A percentile compares a stretch with the other conserved stretches of the same genome.
Evolutionary conservation across 768 basidiomycete genomes (phyloP).

Genomic region (Tylopilus sp.): DNA sequence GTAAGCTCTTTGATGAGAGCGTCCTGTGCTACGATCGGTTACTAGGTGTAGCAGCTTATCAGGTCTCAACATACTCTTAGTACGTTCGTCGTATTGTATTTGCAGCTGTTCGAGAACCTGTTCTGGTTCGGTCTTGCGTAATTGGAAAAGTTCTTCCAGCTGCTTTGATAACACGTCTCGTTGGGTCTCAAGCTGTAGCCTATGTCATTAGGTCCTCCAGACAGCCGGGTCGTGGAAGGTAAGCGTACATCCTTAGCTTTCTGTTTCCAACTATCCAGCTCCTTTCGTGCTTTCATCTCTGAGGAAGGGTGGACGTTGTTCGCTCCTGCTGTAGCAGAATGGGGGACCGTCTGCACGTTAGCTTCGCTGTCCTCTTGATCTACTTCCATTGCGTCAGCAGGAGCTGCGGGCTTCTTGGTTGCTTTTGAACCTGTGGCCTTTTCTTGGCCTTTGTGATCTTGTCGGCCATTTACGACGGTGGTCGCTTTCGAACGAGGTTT

Average conservation of each 20-base stretch:
- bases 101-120: conserved; percentile 45
- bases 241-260: conserved; percentile 26
- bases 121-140: conserved; percentile 67
- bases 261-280: conserved; percentile 31
- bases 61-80: conserved; percentile 42
- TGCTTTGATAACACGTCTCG: conserved; percentile 48
- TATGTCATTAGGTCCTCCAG: neutral
- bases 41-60: neutral
- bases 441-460: conserved; percentile 9
- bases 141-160: conserved; percentile 54
- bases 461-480: conserved; percentile 1
- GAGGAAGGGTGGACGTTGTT: conserved; percentile 13
- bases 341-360: conserved; percentile 2
- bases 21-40: conserved; percentile 50
- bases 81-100: conserved; percentile 47
- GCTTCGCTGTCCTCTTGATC: conserved; percentile 3
- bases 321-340: conserved; percentile 4
- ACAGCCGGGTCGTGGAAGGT: neutral
- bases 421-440: conserved; percentile 8
- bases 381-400: conserved; percentile 15
- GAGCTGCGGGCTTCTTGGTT: conserved; percentile 1
- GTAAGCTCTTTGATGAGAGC: conserved; percentile 44
- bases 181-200: conserved; percentile 34
- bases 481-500: conserved; percentile 17
- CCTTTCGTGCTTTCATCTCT: conserved; percentile 15